Evolutionary conservation across 208 protist genomes (phyloP).

Genomic region (Trypanosoma caninum): DNA sequence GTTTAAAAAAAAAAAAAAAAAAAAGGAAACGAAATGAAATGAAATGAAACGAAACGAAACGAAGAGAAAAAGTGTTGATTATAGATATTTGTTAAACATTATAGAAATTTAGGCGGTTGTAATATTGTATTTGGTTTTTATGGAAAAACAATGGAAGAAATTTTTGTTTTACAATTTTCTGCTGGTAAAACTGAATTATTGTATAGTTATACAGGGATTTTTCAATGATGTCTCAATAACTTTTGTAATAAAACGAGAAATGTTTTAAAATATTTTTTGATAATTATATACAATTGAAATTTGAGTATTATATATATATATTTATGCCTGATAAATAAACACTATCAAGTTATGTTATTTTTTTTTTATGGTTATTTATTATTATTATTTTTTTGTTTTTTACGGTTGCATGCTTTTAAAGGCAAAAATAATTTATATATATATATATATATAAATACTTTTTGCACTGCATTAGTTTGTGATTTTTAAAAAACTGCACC

Average conservation of each 20-base stretch:
- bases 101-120: slow-evolving; percentile 3
- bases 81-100: background rate
- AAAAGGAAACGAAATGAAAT: slow-evolving; percentile 8
- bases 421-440: background rate
- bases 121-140: background rate
- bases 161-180: too few relatives aligned
- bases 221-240: too few relatives aligned
- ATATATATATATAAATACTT: background rate
- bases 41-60: slow-evolving; percentile 12
- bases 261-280: too few relatives aligned
- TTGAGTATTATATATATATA: slow-evolving; percentile 7
- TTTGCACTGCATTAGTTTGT: background rate
- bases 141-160: background rate
- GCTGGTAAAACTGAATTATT: too few relatives aligned
- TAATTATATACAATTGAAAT: too few relatives aligned
- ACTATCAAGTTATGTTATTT: background rate
- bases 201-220: too few relatives aligned
- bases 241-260: too few relatives aligned
- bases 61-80: background rate
- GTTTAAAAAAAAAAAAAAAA: slow-evolving; percentile 2
- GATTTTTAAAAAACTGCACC: too few relatives aligned
- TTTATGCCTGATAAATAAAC: background rate
- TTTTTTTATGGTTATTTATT: slow-evolving; percentile 3
- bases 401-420: background rate
- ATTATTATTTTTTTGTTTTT: slow-evolving; percentile 13